A percentile compares a stretch with the other conserved stretches of the same genome.
phyloP scores from a whole-genome alignment of 176 grass and related monocot species.

The Thinopyrum elongatum region DNA sequence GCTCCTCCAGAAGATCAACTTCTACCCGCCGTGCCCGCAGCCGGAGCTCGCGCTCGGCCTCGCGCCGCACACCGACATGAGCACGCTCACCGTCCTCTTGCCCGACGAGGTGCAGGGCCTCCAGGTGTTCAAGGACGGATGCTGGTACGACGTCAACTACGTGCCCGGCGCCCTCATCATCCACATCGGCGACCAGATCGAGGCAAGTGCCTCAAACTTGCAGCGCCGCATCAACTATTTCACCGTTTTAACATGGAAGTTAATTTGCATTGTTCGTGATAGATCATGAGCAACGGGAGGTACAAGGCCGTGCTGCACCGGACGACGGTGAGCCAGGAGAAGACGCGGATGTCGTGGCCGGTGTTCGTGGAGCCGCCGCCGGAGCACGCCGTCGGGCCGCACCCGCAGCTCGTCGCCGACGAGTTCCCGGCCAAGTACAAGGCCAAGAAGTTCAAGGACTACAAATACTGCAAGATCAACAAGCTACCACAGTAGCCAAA shows the following conservation, averaged over 20 bases:
- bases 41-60: constrained; percentile 70
- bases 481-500: constrained; percentile 60
- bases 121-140: constrained; percentile 62
- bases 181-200: constrained; percentile 79
- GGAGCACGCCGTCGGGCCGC: constrained; percentile 56
- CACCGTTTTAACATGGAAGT: neutral
- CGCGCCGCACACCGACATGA: constrained; percentile 75
- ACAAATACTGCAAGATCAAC: constrained; percentile 83
- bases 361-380: constrained; percentile 57
- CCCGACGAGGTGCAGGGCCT: constrained; percentile 74
- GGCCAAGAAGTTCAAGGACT: constrained; percentile 77
- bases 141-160: constrained; percentile 59
- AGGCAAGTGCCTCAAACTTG: constrained; percentile 25
- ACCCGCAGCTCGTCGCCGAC: constrained; percentile 44
- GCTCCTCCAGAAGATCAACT: constrained; percentile 78
- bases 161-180: constrained; percentile 62
- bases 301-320: constrained; percentile 82
- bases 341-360: constrained; percentile 81
- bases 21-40: constrained; percentile 74
- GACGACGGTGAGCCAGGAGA: constrained; percentile 61
- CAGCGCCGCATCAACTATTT: neutral
- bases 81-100: constrained; percentile 62
- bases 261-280: neutral
- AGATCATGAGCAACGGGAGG: constrained; percentile 82
- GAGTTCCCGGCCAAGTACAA: constrained; percentile 60